Evolutionary conservation across 1,139 yeast species (phyloP).

Genomic region (Kluyveromyces sp.): DNA sequence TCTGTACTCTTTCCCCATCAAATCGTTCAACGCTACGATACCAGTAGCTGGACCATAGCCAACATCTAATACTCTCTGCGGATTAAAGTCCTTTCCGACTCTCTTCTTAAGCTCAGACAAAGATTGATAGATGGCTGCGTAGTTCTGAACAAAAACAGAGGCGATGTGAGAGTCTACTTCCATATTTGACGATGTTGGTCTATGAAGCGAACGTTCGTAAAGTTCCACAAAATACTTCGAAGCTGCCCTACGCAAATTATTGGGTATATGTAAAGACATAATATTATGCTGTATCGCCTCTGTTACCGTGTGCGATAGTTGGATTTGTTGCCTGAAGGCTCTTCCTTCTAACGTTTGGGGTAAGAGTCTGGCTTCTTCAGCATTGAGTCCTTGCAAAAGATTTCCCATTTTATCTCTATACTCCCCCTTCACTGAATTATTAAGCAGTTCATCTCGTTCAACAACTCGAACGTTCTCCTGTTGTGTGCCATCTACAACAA

Average conservation of each 20-base stretch:
- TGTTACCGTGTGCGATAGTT: constrained; percentile 47
- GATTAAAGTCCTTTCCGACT: constrained; percentile 46
- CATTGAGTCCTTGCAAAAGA: constrained; percentile 24
- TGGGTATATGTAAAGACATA: constrained; percentile 46
- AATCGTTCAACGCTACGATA: constrained; percentile 76
- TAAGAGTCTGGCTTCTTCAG: constrained; percentile 22
- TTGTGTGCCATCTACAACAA: constrained; percentile 37
- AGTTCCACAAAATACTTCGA: constrained; percentile 46
- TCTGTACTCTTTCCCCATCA: constrained; percentile 55
- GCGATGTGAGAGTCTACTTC: constrained; percentile 82
- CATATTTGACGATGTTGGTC: constrained; percentile 42
- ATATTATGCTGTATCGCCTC: constrained; percentile 54
- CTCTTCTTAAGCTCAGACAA: constrained; percentile 59
- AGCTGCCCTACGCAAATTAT: constrained; percentile 46
- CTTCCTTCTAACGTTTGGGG: constrained; percentile 33
- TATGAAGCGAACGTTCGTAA: constrained; percentile 44
- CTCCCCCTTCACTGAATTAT: constrained; percentile 7
- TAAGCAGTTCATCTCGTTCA: constrained; percentile 12
- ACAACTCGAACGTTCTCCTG: constrained; percentile 31
- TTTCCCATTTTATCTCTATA: constrained; percentile 24
- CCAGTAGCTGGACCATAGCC: constrained; percentile 95
- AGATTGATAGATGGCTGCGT: constrained; percentile 63
- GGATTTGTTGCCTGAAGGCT: constrained; percentile 27
- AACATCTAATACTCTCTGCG: constrained; percentile 62
- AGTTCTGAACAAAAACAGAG: constrained; percentile 77